Conservation (phyloP, 768 basidiomycete genomes). For the Antrodiella citrinella region DNA sequence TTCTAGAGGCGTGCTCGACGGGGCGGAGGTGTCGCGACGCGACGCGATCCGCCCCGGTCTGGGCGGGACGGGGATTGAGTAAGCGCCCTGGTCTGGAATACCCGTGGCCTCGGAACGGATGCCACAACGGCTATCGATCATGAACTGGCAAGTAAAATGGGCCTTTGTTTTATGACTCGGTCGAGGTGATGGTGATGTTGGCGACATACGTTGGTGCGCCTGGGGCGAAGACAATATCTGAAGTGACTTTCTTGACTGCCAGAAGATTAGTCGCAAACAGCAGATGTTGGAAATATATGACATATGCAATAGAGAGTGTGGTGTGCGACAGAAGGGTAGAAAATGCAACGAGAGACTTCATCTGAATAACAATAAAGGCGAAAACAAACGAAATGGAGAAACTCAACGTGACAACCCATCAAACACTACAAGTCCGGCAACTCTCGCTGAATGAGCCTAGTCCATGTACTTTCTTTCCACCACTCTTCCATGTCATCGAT, state of each 20-base stretch:
- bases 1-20: too few species aligned
- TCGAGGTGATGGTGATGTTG: too few species aligned
- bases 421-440: constrained; percentile 60
- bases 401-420: not conserved
- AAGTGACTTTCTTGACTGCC: not conserved
- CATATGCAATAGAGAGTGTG: not conserved
- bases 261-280: not conserved
- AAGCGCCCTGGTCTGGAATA: too few species aligned
- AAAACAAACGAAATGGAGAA: not conserved
- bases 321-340: not conserved
- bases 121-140: too few species aligned
- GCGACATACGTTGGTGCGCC: not conserved
- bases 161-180: too few species aligned
- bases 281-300: not conserved
- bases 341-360: not conserved
- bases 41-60: too few species aligned
- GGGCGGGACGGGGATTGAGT: too few species aligned
- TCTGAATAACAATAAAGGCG: not conserved
- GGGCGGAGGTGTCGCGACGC: too few species aligned
- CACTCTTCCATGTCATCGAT: constrained; percentile 80
- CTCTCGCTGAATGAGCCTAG: constrained; percentile 71
- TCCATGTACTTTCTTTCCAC: constrained; percentile 94
- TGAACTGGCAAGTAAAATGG: too few species aligned
- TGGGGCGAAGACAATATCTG: not conserved
- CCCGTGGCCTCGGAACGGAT: too few species aligned